Evolutionary conservation across 345 rosid genomes (phyloP).

Genomic region (Adansonia digitata): DNA sequence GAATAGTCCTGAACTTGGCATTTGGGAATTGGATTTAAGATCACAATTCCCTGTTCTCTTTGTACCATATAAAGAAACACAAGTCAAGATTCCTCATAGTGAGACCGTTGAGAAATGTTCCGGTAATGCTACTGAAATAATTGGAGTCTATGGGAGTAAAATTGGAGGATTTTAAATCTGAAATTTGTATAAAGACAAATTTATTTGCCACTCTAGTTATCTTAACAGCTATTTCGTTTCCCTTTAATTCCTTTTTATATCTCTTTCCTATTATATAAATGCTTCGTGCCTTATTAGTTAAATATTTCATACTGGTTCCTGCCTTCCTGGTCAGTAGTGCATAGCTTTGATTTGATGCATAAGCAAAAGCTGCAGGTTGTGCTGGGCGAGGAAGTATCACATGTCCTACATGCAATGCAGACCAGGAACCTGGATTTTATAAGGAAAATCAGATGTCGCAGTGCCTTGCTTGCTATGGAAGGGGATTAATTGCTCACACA

Average conservation of each 20-base stretch:
- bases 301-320: neutral
- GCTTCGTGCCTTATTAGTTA: neutral
- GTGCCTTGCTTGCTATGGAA: conserved; percentile 69
- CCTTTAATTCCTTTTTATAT: neutral
- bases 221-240: neutral
- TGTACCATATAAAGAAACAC: conserved; percentile 56
- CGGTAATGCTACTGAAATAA: conserved; percentile 32
- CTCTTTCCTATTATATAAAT: neutral
- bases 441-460: conserved; percentile 66
- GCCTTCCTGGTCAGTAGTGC: neutral
- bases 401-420: conserved; percentile 68
- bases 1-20: conserved; percentile 47
- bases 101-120: conserved; percentile 73
- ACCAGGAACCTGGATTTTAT: conserved; percentile 74
- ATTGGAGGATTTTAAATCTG: neutral
- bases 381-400: conserved; percentile 60
- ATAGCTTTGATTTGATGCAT: conserved; percentile 18
- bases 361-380: conserved; percentile 47
- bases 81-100: conserved; percentile 54
- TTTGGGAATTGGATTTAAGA: conserved; percentile 78
- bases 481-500: conserved; percentile 90
- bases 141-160: neutral
- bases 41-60: conserved; percentile 81
- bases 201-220: neutral
- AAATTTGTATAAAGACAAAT: neutral